phyloP scores from a whole-genome alignment of 2,329 filamentous ascomycete species.

The Alternaria gansuensis region DNA sequence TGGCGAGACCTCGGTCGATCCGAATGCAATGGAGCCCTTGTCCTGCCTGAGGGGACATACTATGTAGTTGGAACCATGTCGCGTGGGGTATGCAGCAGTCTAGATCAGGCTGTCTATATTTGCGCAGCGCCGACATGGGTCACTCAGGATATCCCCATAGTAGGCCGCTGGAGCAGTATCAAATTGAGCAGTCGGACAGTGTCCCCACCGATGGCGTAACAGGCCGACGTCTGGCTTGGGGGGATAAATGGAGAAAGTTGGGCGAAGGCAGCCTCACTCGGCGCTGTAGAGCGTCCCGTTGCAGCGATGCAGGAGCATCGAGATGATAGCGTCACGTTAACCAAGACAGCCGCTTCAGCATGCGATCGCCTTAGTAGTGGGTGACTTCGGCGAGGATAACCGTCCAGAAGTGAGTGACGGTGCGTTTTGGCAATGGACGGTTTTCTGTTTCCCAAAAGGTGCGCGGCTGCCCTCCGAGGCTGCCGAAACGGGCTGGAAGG shows the following conservation, averaged over 20 bases:
- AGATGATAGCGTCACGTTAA: conserved; percentile 25
- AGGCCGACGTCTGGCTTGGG: conserved; percentile 8
- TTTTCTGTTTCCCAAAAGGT: conserved; percentile 33
- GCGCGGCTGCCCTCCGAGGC: conserved; percentile 7
- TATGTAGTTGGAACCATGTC: neutral
- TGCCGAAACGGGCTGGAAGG: conserved; percentile 22
- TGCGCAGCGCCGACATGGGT: conserved; percentile 7
- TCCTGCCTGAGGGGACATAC: neutral
- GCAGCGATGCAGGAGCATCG: conserved; percentile 9
- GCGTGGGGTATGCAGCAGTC: conserved; percentile 13
- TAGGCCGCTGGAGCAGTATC: conserved; percentile 22
- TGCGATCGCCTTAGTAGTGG: neutral
- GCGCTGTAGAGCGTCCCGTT: neutral
- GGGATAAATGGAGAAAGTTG: conserved; percentile 20
- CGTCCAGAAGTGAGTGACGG: conserved; percentile 8
- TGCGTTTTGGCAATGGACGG: conserved; percentile 15
- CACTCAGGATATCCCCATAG: neutral
- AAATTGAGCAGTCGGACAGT: conserved; percentile 28
- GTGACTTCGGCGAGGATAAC: conserved; percentile 15
- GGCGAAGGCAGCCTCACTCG: conserved; percentile 19
- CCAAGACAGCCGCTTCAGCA: conserved; percentile 20
- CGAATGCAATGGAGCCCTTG: conserved; percentile 10
- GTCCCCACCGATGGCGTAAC: conserved; percentile 23
- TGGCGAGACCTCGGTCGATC: conserved; percentile 23
- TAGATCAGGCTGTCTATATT: conserved; percentile 10